Percentiles rank a stretch among this genome's conserved stretches.
Evolutionary conservation across 148 eudicot genomes (phyloP).

Genomic region (Pharnaceum exiguum): DNA sequence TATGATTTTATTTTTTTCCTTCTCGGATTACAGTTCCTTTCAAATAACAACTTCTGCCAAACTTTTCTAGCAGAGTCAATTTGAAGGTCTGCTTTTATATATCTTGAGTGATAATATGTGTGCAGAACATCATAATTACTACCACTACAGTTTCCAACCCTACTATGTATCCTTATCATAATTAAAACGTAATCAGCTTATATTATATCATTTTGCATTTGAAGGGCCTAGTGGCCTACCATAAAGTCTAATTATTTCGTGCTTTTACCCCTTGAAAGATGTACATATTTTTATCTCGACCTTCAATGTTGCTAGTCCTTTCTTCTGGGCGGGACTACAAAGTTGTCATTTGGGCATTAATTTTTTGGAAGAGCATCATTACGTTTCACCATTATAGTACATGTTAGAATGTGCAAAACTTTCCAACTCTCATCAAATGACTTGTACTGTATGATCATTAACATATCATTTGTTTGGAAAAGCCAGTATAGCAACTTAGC

Average conservation of each 20-base stretch:
- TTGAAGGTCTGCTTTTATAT: background rate
- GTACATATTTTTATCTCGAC: conserved; percentile 22
- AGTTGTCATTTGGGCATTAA: conserved; percentile 16
- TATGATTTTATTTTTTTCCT: background rate
- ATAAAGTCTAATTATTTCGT: conserved; percentile 10
- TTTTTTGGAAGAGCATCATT: conserved; percentile 13
- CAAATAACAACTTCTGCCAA: conserved; percentile 25
- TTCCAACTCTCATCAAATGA: conserved; percentile 2
- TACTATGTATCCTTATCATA: conserved; percentile 12
- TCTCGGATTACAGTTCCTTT: conserved; percentile 13
- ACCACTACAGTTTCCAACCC: conserved; percentile 9
- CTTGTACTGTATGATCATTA: conserved; percentile 27
- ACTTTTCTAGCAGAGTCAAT: conserved; percentile 13
- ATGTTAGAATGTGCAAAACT: conserved; percentile 8
- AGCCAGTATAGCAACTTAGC: background rate
- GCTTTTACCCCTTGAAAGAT: conserved; percentile 28
- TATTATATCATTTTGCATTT: background rate
- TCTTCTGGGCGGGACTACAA: conserved; percentile 9
- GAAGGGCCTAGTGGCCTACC: conserved; percentile 8
- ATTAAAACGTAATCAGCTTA: background rate
- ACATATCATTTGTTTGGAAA: conserved; percentile 29
- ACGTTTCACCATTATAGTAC: conserved; percentile 14
- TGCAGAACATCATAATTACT: conserved; percentile 23
- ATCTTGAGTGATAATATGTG: conserved; percentile 11
- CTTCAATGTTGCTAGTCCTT: conserved; percentile 24